Percentiles rank a stretch among this genome's conserved stretches.
Evolutionary conservation across 1,139 yeast species (phyloP).

Genomic region (Geotrichum fermentans): DNA sequence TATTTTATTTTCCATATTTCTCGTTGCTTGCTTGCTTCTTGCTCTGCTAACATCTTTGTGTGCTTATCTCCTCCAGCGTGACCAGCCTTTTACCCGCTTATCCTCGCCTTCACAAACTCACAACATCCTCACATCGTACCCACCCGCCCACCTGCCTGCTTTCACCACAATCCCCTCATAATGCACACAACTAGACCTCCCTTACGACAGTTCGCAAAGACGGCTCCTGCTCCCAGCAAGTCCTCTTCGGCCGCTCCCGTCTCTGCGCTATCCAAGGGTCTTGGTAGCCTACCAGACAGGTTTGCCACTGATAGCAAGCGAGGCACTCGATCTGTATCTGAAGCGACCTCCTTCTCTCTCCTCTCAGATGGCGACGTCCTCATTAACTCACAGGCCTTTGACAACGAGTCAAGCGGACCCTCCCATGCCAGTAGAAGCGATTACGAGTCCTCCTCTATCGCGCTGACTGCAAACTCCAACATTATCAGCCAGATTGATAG

Average conservation of each 20-base stretch:
- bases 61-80: too few species aligned
- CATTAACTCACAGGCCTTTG: slow-evolving; percentile 12
- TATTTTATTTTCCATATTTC: background rate
- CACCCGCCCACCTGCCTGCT: background rate
- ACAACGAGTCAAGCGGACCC: background rate
- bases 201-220: background rate
- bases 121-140: background rate
- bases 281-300: background rate
- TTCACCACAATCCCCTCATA: background rate
- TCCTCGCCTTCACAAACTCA: too few species aligned
- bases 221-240: background rate
- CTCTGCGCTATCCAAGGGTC: background rate
- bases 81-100: too few species aligned
- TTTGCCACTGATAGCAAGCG: background rate
- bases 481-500: slow-evolving; percentile 8
- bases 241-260: background rate
- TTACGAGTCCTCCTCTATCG: slow-evolving; percentile 1
- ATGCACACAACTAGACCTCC: slow-evolving; percentile 8
- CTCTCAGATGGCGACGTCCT: slow-evolving; percentile 12
- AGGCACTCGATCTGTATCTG: background rate
- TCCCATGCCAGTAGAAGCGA: background rate
- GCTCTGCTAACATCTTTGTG: too few species aligned
- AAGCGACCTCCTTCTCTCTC: background rate
- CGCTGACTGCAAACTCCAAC: slow-evolving; percentile 1
- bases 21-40: background rate